Base-by-base conservation (phyloP, 169 alveolate genomes). In the Eimeria sp. region DNA sequence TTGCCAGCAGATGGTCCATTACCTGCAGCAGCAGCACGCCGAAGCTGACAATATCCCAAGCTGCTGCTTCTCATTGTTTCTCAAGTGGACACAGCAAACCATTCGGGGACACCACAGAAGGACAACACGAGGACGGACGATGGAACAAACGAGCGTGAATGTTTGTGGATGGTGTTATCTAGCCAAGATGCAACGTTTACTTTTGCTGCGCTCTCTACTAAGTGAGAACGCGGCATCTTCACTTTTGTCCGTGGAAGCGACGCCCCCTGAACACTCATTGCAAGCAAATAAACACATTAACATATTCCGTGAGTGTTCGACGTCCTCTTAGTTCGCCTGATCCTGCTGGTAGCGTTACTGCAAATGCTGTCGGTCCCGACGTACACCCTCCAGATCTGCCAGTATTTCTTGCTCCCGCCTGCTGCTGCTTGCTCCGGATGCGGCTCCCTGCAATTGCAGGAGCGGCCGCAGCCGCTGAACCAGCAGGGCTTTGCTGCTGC, bases 121-220 rank as follows among this genome's bases (percentile, higher is more conserved):
- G 40, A n/a, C 49, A 7, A 7, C 49, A 70, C 30, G 30, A 30
- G 49, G 25, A 70, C 18, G 11, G 25, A 70, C 45, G 9, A n/a
- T 0, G 27, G 7, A n/a, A 25, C 78, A 30, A 30, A 70, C 5
- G 75, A 16, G 16, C 2, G 10, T 25, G 75, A 65, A 25, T 34
- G 20, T 20, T 40, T 65, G 45, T 14, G 7, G 43, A 25, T 4
- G 70, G 7, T 61, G 11, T 18, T 18, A 45, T 40, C 25, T 14
- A 34, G 1, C 54, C 0, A 73, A 45, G 34, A 10, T 86, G 6
- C n/a, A 13, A 34, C 47, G 20, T 61, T 83, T 49, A 93, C 94
- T 75, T 94, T 94, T 54, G 89, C 76, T 30, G 96, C 96, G 94
- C 96, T 94, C 86, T 94, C 96, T 51, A 84, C 63, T 11, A 83